These are phyloP conservation scores for Triticum dicoccoides DNA, from an alignment of 176 grass and related monocot genomes.

Conservation along the genomic window DNA sequence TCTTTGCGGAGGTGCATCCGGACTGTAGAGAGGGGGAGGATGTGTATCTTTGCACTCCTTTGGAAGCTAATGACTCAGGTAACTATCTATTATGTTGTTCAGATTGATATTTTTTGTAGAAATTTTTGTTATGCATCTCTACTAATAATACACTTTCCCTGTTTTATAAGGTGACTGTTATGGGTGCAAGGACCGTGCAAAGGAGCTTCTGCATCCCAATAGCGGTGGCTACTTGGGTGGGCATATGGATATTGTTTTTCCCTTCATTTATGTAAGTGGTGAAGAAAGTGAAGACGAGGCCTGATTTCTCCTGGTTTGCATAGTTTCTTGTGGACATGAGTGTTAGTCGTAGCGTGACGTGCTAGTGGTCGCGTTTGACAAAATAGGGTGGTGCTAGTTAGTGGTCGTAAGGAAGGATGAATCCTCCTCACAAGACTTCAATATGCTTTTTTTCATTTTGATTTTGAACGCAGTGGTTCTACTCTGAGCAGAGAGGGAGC, in stretches of 20 bases:
- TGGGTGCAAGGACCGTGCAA: not conserved
- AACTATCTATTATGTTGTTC: not conserved
- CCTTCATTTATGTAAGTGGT: not conserved
- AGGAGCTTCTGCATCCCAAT: not conserved
- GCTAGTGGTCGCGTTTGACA: too few relatives aligned
- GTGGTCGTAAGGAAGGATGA: too few relatives aligned
- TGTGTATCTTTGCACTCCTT: not conserved
- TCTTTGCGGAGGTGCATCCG: not conserved
- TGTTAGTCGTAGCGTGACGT: too few relatives aligned
- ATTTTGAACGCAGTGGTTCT: too few relatives aligned
- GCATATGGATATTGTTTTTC: not conserved
- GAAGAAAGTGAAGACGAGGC: not conserved
- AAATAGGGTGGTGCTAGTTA: too few relatives aligned
- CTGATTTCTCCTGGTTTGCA: not conserved
- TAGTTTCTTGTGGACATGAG: too few relatives aligned
- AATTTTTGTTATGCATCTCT: not conserved
- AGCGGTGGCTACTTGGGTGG: not conserved
- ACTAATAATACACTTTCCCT: not conserved
- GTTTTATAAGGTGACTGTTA: not conserved
- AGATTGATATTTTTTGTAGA: not conserved
- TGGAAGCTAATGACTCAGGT: not conserved
- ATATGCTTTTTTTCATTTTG: too few relatives aligned
- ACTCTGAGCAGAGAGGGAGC: too few relatives aligned
- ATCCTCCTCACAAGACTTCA: too few relatives aligned
- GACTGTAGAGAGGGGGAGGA: not conserved